These are phyloP conservation scores for Plenodomus lindquistii DNA, from an alignment of 2,329 filamentous ascomycete species.

Conservation along the genomic window DNA sequence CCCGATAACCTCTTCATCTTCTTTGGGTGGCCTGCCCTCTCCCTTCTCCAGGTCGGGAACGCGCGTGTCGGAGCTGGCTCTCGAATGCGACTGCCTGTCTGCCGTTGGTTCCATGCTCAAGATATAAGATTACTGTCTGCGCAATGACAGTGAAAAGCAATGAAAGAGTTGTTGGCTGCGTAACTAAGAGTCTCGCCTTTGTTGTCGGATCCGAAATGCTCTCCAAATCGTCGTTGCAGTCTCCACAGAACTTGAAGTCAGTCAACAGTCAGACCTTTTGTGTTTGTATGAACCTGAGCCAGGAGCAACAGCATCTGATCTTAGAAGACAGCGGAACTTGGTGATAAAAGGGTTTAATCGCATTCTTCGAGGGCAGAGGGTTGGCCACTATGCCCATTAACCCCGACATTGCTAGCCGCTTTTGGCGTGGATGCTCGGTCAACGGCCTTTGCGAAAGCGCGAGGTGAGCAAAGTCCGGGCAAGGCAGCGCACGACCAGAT, in stretches of 20 bases:
- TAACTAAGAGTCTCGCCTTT: no score
- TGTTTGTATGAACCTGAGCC: no score
- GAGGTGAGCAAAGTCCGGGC: constrained; percentile 9
- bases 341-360: background rate
- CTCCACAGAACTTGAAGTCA: no score
- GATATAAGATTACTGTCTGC: background rate
- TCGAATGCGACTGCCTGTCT: constrained; percentile 21
- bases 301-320: background rate
- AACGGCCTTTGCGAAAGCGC: constrained; percentile 16
- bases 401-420: constrained; percentile 7
- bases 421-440: constrained; percentile 11
- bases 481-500: background rate
- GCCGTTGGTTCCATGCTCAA: constrained; percentile 22
- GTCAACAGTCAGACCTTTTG: no score
- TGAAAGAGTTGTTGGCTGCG: background rate
- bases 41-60: constrained; percentile 24
- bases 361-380: background rate
- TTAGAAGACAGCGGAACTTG: background rate
- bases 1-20: constrained; percentile 3
- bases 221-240: no score
- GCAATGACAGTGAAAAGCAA: background rate
- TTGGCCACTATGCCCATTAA: constrained; percentile 5
- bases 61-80: constrained; percentile 26
- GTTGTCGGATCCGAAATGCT: no score
- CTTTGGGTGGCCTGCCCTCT: constrained; percentile 8